Conservation (phyloP, 2,329 filamentous ascomycete genomes). For the Cryphonectria naterciae region DNA sequence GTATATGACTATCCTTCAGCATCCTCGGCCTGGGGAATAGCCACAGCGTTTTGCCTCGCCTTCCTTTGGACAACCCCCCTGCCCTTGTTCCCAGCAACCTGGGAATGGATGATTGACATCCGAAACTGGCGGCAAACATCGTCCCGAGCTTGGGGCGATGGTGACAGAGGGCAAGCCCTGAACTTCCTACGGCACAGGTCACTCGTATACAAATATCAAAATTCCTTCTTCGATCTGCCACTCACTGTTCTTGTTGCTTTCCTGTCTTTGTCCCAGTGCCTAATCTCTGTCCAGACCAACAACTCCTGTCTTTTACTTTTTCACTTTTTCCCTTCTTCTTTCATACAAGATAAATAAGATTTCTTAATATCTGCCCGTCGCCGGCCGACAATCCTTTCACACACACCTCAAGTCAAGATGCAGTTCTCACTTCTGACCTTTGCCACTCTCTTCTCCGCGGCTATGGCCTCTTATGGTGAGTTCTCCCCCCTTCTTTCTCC, state of each 20-base stretch:
- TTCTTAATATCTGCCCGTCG: slow-evolving; percentile 48
- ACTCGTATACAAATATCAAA: slow-evolving; percentile 31
- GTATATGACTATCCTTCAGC: background rate
- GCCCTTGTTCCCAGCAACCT: slow-evolving; percentile 12
- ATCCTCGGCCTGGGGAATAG: background rate
- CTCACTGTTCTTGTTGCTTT: slow-evolving; percentile 14
- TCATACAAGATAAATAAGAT: slow-evolving; percentile 29
- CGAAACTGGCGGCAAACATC: slow-evolving; percentile 25
- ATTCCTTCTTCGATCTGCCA: slow-evolving; percentile 23
- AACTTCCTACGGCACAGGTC: background rate
- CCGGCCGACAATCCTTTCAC: slow-evolving; percentile 51
- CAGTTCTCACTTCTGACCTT: slow-evolving; percentile 54
- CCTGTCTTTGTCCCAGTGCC: slow-evolving; percentile 20
- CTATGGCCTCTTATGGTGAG: slow-evolving; percentile 41
- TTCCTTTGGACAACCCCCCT: background rate
- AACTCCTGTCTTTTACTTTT: slow-evolving; percentile 33
- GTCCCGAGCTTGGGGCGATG: slow-evolving; percentile 26
- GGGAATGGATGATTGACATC: slow-evolving; percentile 22
- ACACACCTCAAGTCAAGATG: slow-evolving; percentile 42
- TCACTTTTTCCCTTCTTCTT: slow-evolving; percentile 35
- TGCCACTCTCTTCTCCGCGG: slow-evolving; percentile 51
- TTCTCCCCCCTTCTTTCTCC: too few species aligned
- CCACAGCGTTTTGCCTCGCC: background rate
- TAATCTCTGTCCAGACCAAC: slow-evolving; percentile 21
- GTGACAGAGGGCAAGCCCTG: slow-evolving; percentile 23